A percentile compares a stretch with the other conserved stretches of the same genome.
Evolutionary conservation across 78 protist species (phyloP).

Genomic region (Speleostelium caveatum): DNA sequence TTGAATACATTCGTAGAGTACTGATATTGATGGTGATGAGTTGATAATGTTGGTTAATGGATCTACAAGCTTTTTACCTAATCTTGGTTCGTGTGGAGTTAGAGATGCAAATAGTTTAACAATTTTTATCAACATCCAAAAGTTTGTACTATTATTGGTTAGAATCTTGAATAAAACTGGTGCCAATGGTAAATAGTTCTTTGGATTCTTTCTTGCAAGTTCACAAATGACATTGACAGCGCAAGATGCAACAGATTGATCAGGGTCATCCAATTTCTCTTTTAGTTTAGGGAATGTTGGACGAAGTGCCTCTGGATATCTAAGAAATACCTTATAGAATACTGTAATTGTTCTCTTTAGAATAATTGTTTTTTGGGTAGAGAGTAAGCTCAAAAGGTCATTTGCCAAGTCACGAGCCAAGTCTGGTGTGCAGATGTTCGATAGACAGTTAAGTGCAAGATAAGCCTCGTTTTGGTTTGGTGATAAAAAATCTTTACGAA

Average conservation of each 20-base stretch:
- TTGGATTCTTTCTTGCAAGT: constrained; percentile 96
- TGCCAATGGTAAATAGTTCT: constrained; percentile 95
- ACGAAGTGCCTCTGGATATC: constrained; percentile 96
- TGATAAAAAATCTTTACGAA: constrained; percentile 92
- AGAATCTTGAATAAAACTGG: constrained; percentile 93
- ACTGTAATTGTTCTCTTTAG: constrained; percentile 90
- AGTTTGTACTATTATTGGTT: constrained; percentile 82
- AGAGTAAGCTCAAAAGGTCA: constrained; percentile 89
- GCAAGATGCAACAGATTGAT: constrained; percentile 90
- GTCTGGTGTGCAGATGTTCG: constrained; percentile 94
- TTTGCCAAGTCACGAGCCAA: constrained; percentile 94
- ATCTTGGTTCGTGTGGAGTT: constrained; percentile 95
- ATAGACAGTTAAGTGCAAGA: constrained; percentile 92
- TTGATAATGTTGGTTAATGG: constrained; percentile 94
- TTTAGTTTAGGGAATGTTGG: constrained; percentile 94
- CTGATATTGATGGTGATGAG: constrained; percentile 92
- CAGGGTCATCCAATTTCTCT: constrained; percentile 93
- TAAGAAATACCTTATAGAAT: constrained; percentile 91
- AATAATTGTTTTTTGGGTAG: constrained; percentile 84
- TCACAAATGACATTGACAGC: constrained; percentile 98
- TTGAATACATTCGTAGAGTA: constrained; percentile 94
- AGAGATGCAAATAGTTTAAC: constrained; percentile 95
- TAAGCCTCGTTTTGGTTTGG: constrained; percentile 91
- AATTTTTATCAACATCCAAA: constrained; percentile 98
- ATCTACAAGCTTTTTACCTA: constrained; percentile 92